These are phyloP conservation scores for Massarina eburnea DNA, from an alignment of 2,329 filamentous ascomycete species.

Conservation along the genomic window DNA sequence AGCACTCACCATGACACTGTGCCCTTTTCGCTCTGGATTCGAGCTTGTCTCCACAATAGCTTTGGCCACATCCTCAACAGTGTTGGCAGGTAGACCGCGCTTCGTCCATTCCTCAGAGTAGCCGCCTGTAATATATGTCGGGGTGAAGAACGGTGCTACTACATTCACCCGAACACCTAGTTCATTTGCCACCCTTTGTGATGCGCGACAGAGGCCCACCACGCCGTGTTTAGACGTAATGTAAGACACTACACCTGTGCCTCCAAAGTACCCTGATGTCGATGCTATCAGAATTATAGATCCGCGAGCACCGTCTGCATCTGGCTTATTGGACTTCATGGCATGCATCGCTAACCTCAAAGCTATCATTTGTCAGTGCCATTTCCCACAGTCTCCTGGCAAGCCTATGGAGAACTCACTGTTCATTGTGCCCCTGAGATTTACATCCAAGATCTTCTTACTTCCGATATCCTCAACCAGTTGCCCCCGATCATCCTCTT, in stretches of 20 bases:
- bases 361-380: constrained; percentile 13
- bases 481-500: constrained; percentile 33
- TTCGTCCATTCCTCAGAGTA: constrained; percentile 44
- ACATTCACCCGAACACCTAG: constrained; percentile 48
- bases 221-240: constrained; percentile 49
- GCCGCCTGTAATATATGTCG: constrained; percentile 47
- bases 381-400: not conserved
- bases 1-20: constrained; percentile 31
- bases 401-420: constrained; percentile 37
- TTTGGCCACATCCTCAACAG: constrained; percentile 46
- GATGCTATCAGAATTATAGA: constrained; percentile 47
- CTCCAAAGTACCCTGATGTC: constrained; percentile 49
- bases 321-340: constrained; percentile 39
- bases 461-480: constrained; percentile 28
- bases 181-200: constrained; percentile 37
- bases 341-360: constrained; percentile 28
- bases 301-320: constrained; percentile 25
- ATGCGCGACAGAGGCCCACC: constrained; percentile 44
- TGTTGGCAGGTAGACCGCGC: constrained; percentile 46
- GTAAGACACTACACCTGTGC: constrained; percentile 47
- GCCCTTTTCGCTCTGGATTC: constrained; percentile 32
- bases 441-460: constrained; percentile 41
- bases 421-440: constrained; percentile 50
- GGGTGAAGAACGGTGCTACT: constrained; percentile 53
- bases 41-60: constrained; percentile 44